A percentile compares a stretch with the other conserved stretches of the same genome.
phyloP scores from a whole-genome alignment of 495 filamentous ascomycete genomes.

The Margaritispora aquatica region DNA sequence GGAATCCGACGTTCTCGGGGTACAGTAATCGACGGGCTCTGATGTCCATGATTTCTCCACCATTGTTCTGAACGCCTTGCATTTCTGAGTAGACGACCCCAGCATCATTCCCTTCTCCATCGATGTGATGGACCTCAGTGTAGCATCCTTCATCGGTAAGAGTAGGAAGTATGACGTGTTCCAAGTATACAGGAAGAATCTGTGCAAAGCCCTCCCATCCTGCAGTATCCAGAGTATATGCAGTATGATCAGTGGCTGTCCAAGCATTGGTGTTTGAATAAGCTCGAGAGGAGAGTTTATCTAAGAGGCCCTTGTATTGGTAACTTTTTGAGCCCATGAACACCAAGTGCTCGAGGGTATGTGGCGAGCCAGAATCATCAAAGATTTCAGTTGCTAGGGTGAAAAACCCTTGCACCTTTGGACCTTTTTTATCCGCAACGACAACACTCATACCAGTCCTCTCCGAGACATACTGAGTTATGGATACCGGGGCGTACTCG shows the following conservation, averaged over 20 bases:
- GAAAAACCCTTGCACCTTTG: conserved; percentile 92
- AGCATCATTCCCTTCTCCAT: conserved; percentile 88
- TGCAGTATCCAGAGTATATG: conserved; percentile 88
- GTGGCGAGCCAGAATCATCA: conserved; percentile 91
- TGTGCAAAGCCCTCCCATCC: conserved; percentile 96
- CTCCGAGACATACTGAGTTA: conserved; percentile 76
- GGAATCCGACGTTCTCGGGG: conserved; percentile 82
- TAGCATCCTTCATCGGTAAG: conserved; percentile 89
- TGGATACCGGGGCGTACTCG: conserved; percentile 77
- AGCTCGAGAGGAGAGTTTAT: conserved; percentile 85
- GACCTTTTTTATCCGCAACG: conserved; percentile 85
- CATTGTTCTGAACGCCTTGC: conserved; percentile 87
- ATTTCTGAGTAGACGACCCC: conserved; percentile 99
- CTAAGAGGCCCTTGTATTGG: conserved; percentile 87
- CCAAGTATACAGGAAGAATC: conserved; percentile 90
- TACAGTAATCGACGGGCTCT: conserved; percentile 72
- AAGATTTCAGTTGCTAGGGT: conserved; percentile 94
- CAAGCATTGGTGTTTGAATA: conserved; percentile 96
- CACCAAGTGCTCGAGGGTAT: conserved; percentile 91
- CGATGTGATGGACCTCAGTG: conserved; percentile 94
- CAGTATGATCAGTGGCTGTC: conserved; percentile 94
- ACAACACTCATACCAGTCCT: conserved; percentile 91
- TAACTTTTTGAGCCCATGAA: conserved; percentile 98
- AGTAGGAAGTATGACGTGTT: conserved; percentile 87
- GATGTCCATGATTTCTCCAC: conserved; percentile 78